phyloP scores from a whole-genome alignment of 331 rosid genomes.

The Cydonia oblonga region DNA sequence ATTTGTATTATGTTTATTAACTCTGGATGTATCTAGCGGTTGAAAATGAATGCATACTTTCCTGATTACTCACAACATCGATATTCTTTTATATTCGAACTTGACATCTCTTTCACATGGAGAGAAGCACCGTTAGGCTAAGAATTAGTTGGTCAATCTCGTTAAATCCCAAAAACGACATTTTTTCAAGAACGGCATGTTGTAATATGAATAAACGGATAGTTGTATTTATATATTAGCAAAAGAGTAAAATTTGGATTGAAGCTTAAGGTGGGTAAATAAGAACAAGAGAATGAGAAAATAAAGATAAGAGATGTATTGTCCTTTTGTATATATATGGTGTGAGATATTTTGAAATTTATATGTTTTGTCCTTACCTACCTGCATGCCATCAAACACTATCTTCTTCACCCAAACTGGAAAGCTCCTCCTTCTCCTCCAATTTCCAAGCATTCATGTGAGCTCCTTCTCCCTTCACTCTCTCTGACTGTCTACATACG shows the following conservation, averaged over 20 bases:
- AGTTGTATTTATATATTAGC: neutral
- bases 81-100: neutral
- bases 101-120: neutral
- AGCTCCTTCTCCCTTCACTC: neutral
- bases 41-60: neutral
- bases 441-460: conserved; percentile 10
- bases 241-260: neutral
- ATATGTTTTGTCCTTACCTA: neutral
- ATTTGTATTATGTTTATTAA: neutral
- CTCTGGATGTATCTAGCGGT: neutral
- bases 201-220: too few species aligned
- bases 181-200: neutral
- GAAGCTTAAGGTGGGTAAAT: neutral
- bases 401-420: neutral
- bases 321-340: neutral
- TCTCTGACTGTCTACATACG: neutral
- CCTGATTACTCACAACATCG: neutral
- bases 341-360: neutral
- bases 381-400: neutral
- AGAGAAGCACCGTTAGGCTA: neutral
- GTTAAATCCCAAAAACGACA: neutral
- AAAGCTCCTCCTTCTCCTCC: conserved; percentile 1
- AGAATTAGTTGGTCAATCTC: neutral
- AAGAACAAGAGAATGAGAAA: neutral
- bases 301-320: neutral